phyloP scores from a whole-genome alignment of 2,329 filamentous ascomycete genomes.

The Dryadomyces sulphureus region DNA sequence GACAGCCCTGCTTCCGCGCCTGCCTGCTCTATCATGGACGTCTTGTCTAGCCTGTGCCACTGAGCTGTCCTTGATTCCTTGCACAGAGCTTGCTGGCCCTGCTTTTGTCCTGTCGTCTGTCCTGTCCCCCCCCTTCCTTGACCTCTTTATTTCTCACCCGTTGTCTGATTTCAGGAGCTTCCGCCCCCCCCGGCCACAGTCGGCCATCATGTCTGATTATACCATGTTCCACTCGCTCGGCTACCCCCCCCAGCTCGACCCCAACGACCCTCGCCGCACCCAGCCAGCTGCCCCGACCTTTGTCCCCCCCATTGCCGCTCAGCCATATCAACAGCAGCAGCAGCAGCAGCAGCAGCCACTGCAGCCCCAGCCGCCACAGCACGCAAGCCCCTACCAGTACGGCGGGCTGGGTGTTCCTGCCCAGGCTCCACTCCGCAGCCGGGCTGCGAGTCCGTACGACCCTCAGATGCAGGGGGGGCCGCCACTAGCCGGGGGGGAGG shows the following conservation, averaged over 20 bases:
- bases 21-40: slow-evolving; percentile 1
- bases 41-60: neutral
- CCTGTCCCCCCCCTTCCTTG: neutral
- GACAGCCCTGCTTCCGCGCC: neutral
- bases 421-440: slow-evolving; percentile 23
- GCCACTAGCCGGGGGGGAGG: slow-evolving; percentile 13
- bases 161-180: neutral
- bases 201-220: slow-evolving; percentile 27
- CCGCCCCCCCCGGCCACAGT: neutral
- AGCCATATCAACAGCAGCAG: slow-evolving; percentile 34
- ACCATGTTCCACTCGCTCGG: slow-evolving; percentile 36
- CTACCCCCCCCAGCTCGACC: slow-evolving; percentile 32
- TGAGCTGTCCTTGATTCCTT: neutral
- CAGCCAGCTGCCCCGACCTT: slow-evolving; percentile 29
- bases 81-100: neutral
- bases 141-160: neutral
- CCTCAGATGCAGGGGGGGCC: slow-evolving; percentile 13
- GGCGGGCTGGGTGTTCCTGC: neutral
- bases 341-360: neutral
- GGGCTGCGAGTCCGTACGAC: slow-evolving; percentile 15
- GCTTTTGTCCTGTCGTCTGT: neutral
- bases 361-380: neutral
- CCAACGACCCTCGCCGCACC: slow-evolving; percentile 33
- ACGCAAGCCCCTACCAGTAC: neutral
- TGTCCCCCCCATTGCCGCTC: slow-evolving; percentile 35